Conservation (phyloP, 768 basidiomycete species). For the Filobasidium floriforme region DNA sequence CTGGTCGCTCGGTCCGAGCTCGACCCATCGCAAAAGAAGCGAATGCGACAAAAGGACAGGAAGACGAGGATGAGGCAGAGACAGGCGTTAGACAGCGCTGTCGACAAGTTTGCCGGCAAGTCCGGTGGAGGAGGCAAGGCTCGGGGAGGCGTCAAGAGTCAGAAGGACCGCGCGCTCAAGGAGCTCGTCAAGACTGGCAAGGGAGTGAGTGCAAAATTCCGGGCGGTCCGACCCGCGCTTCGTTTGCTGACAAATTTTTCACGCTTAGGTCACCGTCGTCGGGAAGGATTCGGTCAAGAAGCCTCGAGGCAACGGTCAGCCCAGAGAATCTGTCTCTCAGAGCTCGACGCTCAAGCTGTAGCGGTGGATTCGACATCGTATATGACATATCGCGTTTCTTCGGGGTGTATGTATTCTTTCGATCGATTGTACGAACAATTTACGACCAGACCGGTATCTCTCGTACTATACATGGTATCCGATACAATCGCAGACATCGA, state of each 20-base stretch:
- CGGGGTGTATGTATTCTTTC: slow-evolving; percentile 2
- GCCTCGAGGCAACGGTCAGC: slow-evolving; percentile 2
- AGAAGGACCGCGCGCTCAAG: slow-evolving; percentile 77
- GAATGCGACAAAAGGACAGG: slow-evolving; percentile 49
- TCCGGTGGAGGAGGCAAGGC: slow-evolving; percentile 72
- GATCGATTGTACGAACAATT: background rate
- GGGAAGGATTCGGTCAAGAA: slow-evolving; percentile 34
- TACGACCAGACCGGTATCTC: background rate
- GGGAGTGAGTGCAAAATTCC: slow-evolving; percentile 27
- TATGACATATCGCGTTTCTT: background rate
- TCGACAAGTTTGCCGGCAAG: slow-evolving; percentile 52
- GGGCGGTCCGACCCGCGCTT: no score
- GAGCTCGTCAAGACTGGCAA: slow-evolving; percentile 67
- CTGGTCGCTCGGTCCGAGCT: slow-evolving; percentile 68
- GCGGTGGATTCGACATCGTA: background rate
- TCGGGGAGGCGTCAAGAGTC: slow-evolving; percentile 60
- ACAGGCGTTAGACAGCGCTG: slow-evolving; percentile 61
- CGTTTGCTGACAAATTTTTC: background rate
- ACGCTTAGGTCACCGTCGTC: slow-evolving; percentile 35
- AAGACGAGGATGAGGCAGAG: slow-evolving; percentile 56
- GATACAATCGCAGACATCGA: background rate
- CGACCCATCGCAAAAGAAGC: slow-evolving; percentile 73
- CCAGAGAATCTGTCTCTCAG: background rate
- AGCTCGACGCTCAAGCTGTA: slow-evolving; percentile 9
- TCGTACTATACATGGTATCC: slow-evolving; percentile 5